Evolutionary conservation across 306 rosid species (phyloP), one percentile per base, ranked within the genome.

Genomic region (Oemleria cerasiformis): DNA sequence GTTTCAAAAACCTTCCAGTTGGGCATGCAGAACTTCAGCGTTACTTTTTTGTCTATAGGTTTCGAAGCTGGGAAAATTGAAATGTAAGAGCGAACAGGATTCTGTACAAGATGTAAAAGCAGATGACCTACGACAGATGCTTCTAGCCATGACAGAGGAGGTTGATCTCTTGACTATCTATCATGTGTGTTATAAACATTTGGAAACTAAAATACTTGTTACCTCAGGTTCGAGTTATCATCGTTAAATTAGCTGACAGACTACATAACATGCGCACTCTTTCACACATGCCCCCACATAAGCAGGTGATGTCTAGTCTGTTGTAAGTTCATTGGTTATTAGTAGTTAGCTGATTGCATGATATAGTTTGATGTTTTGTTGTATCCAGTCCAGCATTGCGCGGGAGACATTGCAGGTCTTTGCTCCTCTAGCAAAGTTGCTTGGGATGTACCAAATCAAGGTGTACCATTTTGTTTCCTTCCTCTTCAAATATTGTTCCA

Each of bases 61-160:
- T 55, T 95, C 99, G 53, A 95, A 95, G 84, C 82, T 91, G 70
- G 99, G 97, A 75, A 95, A 95, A 70, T 82, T 95, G 84, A 95
- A 95, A 86, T 88, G 87, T 62, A 91, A 89, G 82, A 88, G 84
- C 71, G 92, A 89, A 73, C 77, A 75, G 20, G 86, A 91, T 85
- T 86, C 99, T 4, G 90, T 79, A 75, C 92, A 82, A 86, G 99
- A 95, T 84, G 99, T 95, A 71, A 91, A 95, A 72, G 99, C 99
- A 42, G 99, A 95, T 81, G 99, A 95, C 72, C 90, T 91, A 65
- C 85, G 95, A 60, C 99, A 95, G 75, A 95, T 95, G 99, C 92
- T 95, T 86, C 86, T 95, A 48, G 99, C 97, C 65, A 95, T 95
- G 99, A 95, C 99, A 64, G 96, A 91, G 79, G 99, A 95, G 96